Evolutionary conservation across 1,284 basidiomycete genomes (phyloP).

Genomic region (Cryptococcus sp.): DNA sequence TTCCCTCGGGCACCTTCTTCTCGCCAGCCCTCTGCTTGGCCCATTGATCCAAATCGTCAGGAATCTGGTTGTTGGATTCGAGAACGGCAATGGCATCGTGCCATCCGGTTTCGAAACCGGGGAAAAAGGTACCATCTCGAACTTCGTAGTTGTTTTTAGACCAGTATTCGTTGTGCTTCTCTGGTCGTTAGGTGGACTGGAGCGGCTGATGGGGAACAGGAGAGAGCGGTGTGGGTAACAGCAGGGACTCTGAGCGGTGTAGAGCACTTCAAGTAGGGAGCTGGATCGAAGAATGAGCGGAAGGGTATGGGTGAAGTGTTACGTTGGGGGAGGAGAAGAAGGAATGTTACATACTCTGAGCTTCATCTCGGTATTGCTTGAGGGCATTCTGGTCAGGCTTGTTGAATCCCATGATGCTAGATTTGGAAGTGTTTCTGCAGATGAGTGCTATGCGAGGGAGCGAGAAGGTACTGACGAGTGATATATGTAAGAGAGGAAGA

Average conservation of each 20-base stretch:
- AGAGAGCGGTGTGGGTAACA: background rate
- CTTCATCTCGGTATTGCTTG: background rate
- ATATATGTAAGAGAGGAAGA: too few species aligned
- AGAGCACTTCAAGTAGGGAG: background rate
- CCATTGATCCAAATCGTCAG: constrained; percentile 58
- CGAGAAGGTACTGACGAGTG: too few species aligned
- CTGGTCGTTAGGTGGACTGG: background rate
- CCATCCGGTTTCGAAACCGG: constrained; percentile 67
- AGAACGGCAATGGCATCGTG: constrained; percentile 61
- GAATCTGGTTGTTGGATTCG: constrained; percentile 36
- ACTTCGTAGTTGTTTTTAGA: background rate
- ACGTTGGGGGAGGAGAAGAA: background rate
- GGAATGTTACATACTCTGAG: background rate
- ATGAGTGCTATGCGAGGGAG: too few species aligned
- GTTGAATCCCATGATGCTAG: background rate
- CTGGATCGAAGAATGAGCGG: background rate
- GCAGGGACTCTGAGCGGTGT: background rate
- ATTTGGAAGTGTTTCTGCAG: too few species aligned
- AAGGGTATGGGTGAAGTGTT: background rate
- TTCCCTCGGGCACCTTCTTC: constrained; percentile 47
- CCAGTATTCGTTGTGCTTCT: background rate
- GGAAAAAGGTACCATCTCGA: constrained; percentile 51
- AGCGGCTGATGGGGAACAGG: background rate
- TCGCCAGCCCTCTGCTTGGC: constrained; percentile 55
- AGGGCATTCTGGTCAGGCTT: background rate